Base-by-base conservation (phyloP, 345 rosid genomes). In the Mangifera indica region DNA sequence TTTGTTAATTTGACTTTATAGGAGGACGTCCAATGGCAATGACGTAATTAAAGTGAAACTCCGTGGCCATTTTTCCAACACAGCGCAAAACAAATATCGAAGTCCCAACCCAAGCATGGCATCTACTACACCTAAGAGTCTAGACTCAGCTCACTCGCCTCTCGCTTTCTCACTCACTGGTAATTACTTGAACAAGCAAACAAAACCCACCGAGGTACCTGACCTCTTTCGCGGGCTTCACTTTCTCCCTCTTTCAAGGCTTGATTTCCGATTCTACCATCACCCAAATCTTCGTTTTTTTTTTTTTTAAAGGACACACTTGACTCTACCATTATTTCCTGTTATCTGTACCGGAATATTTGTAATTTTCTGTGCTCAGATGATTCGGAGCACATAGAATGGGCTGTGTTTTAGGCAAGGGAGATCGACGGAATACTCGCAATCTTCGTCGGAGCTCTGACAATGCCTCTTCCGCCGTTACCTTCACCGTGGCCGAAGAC, bases 351-450 rank as follows among this genome's bases (percentile, higher is more conserved):
- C 70, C 73, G 77, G 76, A 17, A 70, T 21, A 15, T 32, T 64
- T 67, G 26, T 60, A 3, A 18, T 68, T 51, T 67, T 25, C n/a
- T 18, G 32, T 1, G 26, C 14, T 69, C 67, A 32, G 76, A 80
- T 83, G 83, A 61, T 21, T 40, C 25, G 74, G 48, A 48, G 48
- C 7, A 70, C 60, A 67, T 44, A 21, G 44, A 77, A 88, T 90
- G 97, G 97, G 97, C 40, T 91, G 97, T 76, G 82, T 91, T 60
- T 62, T 73, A 51, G 81, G 91, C 65, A 91, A 84, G 77, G 65
- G 74, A 14, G 79, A 64, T 12, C 80, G 54, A n/a, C 81, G 67
- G 53, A 74, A 53, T 60, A 29, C 60, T 70, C 80, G 40, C 63
- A 82, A 67, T 58, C 63, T 70, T 42, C 70, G 67, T 69, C 87